A percentile compares a stretch with the other conserved stretches of the same genome.
Evolutionary conservation across 106 monocot genomes (phyloP).

Genomic region (Hemerocallis citrina): DNA sequence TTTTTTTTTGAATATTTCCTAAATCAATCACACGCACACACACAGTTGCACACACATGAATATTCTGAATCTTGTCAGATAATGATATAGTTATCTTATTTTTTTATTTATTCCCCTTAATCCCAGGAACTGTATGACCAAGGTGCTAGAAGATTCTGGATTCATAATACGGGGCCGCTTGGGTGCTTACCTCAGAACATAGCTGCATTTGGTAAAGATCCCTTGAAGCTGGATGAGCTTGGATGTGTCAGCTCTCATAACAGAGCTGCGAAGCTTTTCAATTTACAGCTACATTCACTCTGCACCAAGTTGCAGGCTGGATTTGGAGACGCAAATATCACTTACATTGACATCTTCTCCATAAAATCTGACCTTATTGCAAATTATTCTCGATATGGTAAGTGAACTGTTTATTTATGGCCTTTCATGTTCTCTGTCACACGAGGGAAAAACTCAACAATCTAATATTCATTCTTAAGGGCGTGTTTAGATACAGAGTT

Average conservation of each 20-base stretch:
- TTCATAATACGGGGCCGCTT: conserved; percentile 85
- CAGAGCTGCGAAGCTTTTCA: conserved; percentile 62
- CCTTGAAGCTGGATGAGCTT: conserved; percentile 60
- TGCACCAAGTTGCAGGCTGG: conserved; percentile 54
- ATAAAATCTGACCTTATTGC: conserved; percentile 68
- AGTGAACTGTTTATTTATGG: conserved; percentile 1
- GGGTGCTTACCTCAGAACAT: conserved; percentile 82
- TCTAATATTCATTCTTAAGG: too few relatives aligned
- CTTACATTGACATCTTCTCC: conserved; percentile 54
- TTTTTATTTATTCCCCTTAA: too few relatives aligned
- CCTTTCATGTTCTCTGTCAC: too few relatives aligned
- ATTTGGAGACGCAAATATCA: conserved; percentile 44
- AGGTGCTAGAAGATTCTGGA: conserved; percentile 89
- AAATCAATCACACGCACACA: too few relatives aligned
- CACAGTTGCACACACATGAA: too few relatives aligned
- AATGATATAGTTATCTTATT: too few relatives aligned
- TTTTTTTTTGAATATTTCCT: too few relatives aligned
- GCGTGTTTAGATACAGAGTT: too few relatives aligned
- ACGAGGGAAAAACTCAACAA: too few relatives aligned
- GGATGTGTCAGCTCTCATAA: conserved; percentile 74
- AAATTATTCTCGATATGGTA: conserved; percentile 75
- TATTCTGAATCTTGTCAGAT: too few relatives aligned
- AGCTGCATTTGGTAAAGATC: conserved; percentile 56
- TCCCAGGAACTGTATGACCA: conserved; percentile 74
- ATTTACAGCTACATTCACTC: conserved; percentile 74